Conservation (phyloP, 148 eudicot species). For the Fagopyrum homotropicum region DNA sequence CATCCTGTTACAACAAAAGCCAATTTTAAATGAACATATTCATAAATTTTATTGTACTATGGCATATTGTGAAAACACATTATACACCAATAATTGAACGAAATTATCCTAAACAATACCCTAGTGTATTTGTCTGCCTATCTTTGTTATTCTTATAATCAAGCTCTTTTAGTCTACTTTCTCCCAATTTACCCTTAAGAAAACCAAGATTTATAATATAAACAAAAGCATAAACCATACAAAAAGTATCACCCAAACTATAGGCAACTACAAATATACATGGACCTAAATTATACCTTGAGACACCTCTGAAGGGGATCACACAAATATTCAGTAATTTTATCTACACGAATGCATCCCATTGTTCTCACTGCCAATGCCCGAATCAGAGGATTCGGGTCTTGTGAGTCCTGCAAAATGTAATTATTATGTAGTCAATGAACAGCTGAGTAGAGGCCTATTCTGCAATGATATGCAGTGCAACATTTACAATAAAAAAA, state of each 20-base stretch:
- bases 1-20: constrained; percentile 49
- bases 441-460: neutral
- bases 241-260: neutral
- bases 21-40: neutral
- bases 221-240: neutral
- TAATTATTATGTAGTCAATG: neutral
- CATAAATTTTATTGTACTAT: neutral
- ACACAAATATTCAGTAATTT: constrained; percentile 93
- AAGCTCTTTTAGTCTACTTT: neutral
- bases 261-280: neutral
- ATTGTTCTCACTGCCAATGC: constrained; percentile 98
- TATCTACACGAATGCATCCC: constrained; percentile 99
- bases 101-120: neutral
- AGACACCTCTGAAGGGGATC: constrained; percentile 99
- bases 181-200: neutral
- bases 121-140: neutral
- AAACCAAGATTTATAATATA: no score
- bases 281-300: constrained; percentile 39
- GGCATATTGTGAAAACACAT: neutral
- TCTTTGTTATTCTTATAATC: neutral
- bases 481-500: neutral
- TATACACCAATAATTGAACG: neutral
- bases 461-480: neutral
- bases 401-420: constrained; percentile 85
- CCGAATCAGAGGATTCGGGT: constrained; percentile 91